Base-by-base conservation (phyloP, 2,329 filamentous ascomycete genomes). In the Metarhizium humberi region DNA sequence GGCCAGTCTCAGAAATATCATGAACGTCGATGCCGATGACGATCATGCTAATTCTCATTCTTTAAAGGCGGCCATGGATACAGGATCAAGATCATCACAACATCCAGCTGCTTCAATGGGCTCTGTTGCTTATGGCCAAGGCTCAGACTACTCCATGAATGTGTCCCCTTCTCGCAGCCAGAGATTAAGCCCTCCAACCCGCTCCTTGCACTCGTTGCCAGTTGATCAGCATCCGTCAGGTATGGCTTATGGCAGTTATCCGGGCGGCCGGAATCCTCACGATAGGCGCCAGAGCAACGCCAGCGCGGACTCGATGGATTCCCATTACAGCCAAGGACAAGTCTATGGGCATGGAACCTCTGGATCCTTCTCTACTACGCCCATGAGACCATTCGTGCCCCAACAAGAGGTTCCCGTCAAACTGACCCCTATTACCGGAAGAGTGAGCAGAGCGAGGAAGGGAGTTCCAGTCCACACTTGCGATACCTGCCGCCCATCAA, bases 391-490 rank as follows among this genome's bases (percentile, higher is more conserved):
- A 6, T 70, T 75, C 61, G 63, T 69, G 55, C 64, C 67, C 43
- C 64, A 67, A 48, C 60, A 64, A 45, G 75, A 75, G 45, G 57
- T 71, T 14, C 71, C 73, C 16, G 67, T 79, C 61, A 81, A 77
- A 64, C 67, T 79, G 59, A 82, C 79, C 25, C 79, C 79, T 11
- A 78, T 82, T 58, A 82, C 79, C 32, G 71, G 76, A 20, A 76
- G 79, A 58, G 75, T 81, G 45, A 82, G 79, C 64, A 75, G 79
- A 59, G 79, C 79, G 49, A 81, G 79, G 71, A 82, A 82, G 65
- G 79, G 79, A 13, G 71, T 81, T n/a, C 77, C 77, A 16, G 79
- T 82, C 53, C 79, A 82, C 64, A 73, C 70, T 2, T 82, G 79
- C 59, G 74, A 81, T 6, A 67, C 71, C 54, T 82, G 79, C 60